phyloP scores from a whole-genome alignment of 352 stramenopile genomes.

The Globisporangium emineosum region DNA sequence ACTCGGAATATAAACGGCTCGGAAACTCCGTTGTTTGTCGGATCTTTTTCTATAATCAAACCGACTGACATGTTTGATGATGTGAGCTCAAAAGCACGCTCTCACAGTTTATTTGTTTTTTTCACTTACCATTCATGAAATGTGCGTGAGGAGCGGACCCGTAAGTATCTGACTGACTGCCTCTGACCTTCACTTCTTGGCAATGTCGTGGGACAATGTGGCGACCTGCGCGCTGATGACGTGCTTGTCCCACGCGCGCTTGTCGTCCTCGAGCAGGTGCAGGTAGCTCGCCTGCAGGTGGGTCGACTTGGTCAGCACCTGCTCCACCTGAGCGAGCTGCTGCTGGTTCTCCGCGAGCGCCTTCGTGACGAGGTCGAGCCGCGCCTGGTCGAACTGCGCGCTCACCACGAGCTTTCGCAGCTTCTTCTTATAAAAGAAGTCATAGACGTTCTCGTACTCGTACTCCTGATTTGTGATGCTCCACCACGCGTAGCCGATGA shows the following conservation, averaged over 20 bases:
- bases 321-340: conserved; percentile 46
- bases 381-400: conserved; percentile 54
- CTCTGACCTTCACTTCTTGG: conserved; percentile 5
- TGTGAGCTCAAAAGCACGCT: too few species aligned
- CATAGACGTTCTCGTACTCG: conserved; percentile 87
- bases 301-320: conserved; percentile 65
- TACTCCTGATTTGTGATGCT: conserved; percentile 85
- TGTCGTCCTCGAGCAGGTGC: conserved; percentile 40
- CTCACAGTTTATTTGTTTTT: too few species aligned
- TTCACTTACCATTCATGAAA: too few species aligned
- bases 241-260: conserved; percentile 12
- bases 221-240: conserved; percentile 4
- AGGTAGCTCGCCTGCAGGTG: conserved; percentile 68
- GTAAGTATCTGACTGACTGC: background rate
- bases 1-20: too few species aligned
- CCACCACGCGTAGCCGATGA: conserved; percentile 84
- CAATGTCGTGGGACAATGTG: background rate
- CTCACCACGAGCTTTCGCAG: conserved; percentile 52
- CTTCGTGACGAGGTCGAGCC: conserved; percentile 38
- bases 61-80: too few species aligned
- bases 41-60: too few species aligned
- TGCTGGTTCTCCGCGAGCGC: conserved; percentile 33
- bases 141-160: too few species aligned
- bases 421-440: conserved; percentile 77
- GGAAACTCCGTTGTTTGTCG: too few species aligned